Conservation (phyloP, 2,329 filamentous ascomycete species). For the Cladosporium sp. region DNA sequence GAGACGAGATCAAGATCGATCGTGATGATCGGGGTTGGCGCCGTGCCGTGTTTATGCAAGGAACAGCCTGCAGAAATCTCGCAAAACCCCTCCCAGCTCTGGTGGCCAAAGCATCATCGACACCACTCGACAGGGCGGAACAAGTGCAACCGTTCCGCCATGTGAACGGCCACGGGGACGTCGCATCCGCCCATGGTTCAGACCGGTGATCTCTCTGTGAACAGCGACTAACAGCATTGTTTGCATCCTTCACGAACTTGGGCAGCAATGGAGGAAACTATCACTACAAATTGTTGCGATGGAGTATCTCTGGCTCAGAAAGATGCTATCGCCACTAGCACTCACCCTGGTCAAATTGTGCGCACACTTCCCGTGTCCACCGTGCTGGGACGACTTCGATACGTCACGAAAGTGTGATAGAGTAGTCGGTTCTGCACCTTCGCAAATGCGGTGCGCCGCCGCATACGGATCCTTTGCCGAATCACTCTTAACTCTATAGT, state of each 20-base stretch:
- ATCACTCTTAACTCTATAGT: background rate
- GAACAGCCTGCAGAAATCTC: constrained; percentile 7
- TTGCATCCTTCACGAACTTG: background rate
- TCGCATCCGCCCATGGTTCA: background rate
- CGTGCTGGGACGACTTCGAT: constrained; percentile 6
- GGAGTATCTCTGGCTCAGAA: background rate
- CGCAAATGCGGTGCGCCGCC: constrained; percentile 6
- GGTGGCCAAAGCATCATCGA: constrained; percentile 15
- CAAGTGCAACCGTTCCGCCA: constrained; percentile 7
- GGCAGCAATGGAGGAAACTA: background rate
- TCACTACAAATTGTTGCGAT: background rate
- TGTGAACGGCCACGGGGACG: background rate
- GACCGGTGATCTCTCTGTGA: background rate
- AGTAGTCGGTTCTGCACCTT: constrained; percentile 15
- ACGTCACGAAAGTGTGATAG: constrained; percentile 12
- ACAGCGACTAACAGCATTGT: background rate
- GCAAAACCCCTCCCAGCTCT: constrained; percentile 16
- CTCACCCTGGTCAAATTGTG: background rate
- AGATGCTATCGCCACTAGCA: constrained; percentile 8
- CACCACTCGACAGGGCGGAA: background rate
- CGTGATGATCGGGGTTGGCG: background rate
- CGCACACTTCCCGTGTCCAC: constrained; percentile 14
- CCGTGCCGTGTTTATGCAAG: constrained; percentile 17
- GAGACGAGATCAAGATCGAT: constrained; percentile 15
- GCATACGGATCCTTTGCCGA: background rate